Evolutionary conservation across 192 early-diverging fungal species (phyloP).

Genomic region (Funneliformis mosseae): DNA sequence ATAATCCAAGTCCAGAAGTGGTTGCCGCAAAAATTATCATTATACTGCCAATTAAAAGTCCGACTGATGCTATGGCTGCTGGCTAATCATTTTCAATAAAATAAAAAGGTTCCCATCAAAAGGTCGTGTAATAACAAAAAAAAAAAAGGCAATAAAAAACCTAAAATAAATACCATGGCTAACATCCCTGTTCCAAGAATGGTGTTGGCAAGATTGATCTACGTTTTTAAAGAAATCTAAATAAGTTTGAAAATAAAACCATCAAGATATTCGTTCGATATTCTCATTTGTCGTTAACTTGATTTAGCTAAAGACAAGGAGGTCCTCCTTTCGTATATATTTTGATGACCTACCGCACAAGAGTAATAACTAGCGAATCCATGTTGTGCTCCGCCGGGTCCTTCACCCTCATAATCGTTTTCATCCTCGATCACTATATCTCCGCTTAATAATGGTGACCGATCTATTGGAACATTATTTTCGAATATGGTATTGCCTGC

Average conservation of each 20-base stretch:
- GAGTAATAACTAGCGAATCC: constrained; percentile 9
- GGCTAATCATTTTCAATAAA: constrained; percentile 52
- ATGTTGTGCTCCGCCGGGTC: not conserved
- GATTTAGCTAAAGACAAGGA: too few relatives aligned
- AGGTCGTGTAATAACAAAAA: not conserved
- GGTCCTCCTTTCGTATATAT: not conserved
- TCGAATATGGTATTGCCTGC: not conserved
- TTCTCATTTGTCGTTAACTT: not conserved
- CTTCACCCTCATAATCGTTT: not conserved
- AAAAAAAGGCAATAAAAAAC: not conserved
- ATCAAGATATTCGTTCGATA: not conserved
- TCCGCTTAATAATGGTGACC: not conserved
- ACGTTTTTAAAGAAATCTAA: constrained; percentile 53
- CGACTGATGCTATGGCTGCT: constrained; percentile 80
- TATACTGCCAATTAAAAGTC: constrained; percentile 79
- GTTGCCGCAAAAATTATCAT: constrained; percentile 77
- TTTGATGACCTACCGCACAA: constrained; percentile 20
- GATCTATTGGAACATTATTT: not conserved
- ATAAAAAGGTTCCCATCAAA: not conserved
- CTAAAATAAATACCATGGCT: constrained; percentile 73
- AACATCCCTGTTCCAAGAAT: constrained; percentile 98
- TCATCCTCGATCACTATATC: not conserved
- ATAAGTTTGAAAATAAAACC: not conserved
- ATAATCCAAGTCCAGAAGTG: constrained; percentile 81
- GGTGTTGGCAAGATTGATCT: constrained; percentile 91